These are phyloP conservation scores for Diaporthe citri DNA, from an alignment of 2,329 filamentous ascomycete species.

Conservation along the genomic window DNA sequence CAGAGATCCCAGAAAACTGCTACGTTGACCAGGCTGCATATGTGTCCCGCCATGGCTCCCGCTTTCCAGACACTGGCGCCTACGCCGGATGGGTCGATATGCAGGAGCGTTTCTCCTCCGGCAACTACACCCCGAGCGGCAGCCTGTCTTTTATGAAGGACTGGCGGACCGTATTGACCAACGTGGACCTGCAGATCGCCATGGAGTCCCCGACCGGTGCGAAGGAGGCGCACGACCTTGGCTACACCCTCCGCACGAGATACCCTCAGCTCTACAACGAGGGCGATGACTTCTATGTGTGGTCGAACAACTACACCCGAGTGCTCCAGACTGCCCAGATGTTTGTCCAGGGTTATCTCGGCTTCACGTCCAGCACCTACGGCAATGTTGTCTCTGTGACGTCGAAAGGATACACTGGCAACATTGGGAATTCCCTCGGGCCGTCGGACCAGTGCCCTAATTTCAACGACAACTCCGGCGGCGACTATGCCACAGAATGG, in stretches of 20 bases:
- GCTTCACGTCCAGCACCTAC: slow-evolving; percentile 63
- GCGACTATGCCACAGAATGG: slow-evolving; percentile 61
- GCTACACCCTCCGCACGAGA: slow-evolving; percentile 62
- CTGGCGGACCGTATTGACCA: slow-evolving; percentile 70
- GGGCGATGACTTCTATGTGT: slow-evolving; percentile 67
- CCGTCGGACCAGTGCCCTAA: slow-evolving; percentile 73
- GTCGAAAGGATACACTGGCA: slow-evolving; percentile 61
- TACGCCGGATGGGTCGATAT: slow-evolving; percentile 68
- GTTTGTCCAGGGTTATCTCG: slow-evolving; percentile 73
- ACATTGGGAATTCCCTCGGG: slow-evolving; percentile 72
- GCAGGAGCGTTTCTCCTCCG: slow-evolving; percentile 61
- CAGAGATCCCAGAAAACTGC: slow-evolving; percentile 67
- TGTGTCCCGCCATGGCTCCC: slow-evolving; percentile 71
- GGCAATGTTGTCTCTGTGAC: slow-evolving; percentile 72
- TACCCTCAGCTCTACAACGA: slow-evolving; percentile 64
- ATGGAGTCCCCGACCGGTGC: slow-evolving; percentile 72
- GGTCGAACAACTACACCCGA: slow-evolving; percentile 75
- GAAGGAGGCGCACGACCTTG: slow-evolving; percentile 71
- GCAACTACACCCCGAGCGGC: slow-evolving; percentile 65
- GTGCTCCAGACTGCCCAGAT: slow-evolving; percentile 73
- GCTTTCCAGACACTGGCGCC: slow-evolving; percentile 72
- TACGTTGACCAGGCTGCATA: slow-evolving; percentile 72
- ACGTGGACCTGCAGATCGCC: slow-evolving; percentile 67
- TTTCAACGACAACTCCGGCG: slow-evolving; percentile 67
- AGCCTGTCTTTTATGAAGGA: slow-evolving; percentile 67